Evolutionary conservation across 2,329 filamentous ascomycete species (phyloP).

Genomic region (Bisporella sp.): DNA sequence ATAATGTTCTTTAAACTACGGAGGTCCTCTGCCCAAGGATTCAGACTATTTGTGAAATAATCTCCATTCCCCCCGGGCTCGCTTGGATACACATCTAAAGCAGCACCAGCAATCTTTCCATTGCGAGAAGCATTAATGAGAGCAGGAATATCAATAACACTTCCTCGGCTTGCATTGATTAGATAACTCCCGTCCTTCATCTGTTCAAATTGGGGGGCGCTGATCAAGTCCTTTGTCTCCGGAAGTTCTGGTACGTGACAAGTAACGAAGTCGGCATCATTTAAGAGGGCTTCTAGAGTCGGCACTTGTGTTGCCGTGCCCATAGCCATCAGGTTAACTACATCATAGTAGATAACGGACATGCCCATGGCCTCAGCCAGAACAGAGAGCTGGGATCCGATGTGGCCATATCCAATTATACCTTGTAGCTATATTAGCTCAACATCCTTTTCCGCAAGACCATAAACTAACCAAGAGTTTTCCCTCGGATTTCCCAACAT

Average conservation of each 20-base stretch:
- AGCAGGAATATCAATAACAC: conserved; percentile 88
- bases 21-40: conserved; percentile 79
- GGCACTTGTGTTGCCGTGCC: conserved; percentile 81
- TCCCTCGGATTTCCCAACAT: conserved; percentile 98
- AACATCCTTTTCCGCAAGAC: neutral
- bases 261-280: conserved; percentile 82
- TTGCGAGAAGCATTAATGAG: conserved; percentile 79
- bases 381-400: conserved; percentile 91
- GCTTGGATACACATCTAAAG: conserved; percentile 92
- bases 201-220: conserved; percentile 66
- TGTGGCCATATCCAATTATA: conserved; percentile 96
- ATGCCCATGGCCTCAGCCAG: conserved; percentile 97
- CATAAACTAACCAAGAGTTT: conserved; percentile 67
- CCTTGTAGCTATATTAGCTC: conserved; percentile 35
- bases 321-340: conserved; percentile 88
- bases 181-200: conserved; percentile 94
- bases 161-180: conserved; percentile 93
- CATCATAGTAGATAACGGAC: conserved; percentile 95
- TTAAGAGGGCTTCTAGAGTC: conserved; percentile 68
- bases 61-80: conserved; percentile 92
- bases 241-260: conserved; percentile 89
- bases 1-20: conserved; percentile 85
- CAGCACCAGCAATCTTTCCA: conserved; percentile 86
- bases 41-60: conserved; percentile 82
- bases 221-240: conserved; percentile 91